These are phyloP conservation scores for Protomyces macrosporus DNA, from an alignment of 1,139 yeast species.

Conservation along the genomic window DNA sequence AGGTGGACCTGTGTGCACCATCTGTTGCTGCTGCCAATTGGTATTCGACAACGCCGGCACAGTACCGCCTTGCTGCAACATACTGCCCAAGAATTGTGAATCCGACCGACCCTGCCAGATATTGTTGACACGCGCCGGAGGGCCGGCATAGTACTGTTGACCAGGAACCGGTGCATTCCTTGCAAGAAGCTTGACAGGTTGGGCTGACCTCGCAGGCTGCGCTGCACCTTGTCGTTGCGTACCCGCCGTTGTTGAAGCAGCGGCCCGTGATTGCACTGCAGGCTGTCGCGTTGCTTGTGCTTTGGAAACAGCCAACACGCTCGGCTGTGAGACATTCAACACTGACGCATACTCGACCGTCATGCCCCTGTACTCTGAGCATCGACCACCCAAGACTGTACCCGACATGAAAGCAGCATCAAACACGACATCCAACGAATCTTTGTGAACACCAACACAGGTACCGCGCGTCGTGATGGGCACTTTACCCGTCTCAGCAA, in stretches of 20 bases:
- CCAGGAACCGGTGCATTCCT: slow-evolving; percentile 4
- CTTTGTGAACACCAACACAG: slow-evolving; percentile 66
- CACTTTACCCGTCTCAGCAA: slow-evolving; percentile 83
- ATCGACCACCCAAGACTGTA: slow-evolving; percentile 69
- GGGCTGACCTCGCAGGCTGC: background rate
- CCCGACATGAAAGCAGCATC: slow-evolving; percentile 82
- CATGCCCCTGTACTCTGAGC: slow-evolving; percentile 73
- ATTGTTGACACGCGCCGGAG: background rate
- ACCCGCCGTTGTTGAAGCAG: background rate
- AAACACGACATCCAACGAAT: slow-evolving; percentile 63
- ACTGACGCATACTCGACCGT: slow-evolving; percentile 76
- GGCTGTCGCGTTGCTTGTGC: slow-evolving; percentile 6
- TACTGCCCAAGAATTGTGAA: slow-evolving; percentile 11
- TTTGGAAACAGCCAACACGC: slow-evolving; percentile 26
- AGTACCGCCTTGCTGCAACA: slow-evolving; percentile 1
- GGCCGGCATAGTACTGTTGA: slow-evolving; percentile 11
- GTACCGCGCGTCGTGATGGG: slow-evolving; percentile 87
- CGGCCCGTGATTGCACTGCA: background rate
- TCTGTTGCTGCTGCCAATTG: background rate
- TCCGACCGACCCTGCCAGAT: slow-evolving; percentile 18
- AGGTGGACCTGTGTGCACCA: background rate
- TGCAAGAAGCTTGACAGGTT: slow-evolving; percentile 1
- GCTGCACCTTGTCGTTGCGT: background rate
- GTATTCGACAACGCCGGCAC: background rate
- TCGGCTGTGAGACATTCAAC: slow-evolving; percentile 61